Evolutionary conservation across 352 stramenopile species (phyloP), one percentile per base, ranked within the genome.

Genomic region (Globisporangium viniferum): DNA sequence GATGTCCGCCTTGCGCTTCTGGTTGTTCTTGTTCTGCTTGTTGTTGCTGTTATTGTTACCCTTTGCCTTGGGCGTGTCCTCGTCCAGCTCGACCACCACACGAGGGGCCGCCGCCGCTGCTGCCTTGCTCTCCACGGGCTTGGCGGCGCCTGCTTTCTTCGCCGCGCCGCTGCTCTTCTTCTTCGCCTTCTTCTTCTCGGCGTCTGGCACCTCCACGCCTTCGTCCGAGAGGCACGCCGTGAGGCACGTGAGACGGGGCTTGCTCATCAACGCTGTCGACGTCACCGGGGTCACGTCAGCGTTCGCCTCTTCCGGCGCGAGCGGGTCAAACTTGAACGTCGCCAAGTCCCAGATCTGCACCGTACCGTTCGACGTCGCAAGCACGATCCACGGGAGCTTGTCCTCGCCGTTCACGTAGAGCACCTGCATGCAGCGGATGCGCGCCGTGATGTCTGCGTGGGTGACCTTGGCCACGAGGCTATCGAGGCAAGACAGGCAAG

Each of bases 311-410:
- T 85, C 80, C 0, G 84, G 80, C 0, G 75, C 75, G 2, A 71
- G 49, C 1, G 73, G 67, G 60, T 92, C 78, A 33, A 93, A 70
- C 59, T 66, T 80, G 48, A 94, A 90, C 7, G 81, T 70, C 3
- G 82, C 76, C 22, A 93, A 69, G 69, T 95, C 83, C 83, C 83
- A 95, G n/a, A 95, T 79, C 69, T 92, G 84, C 41, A 95, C 81
- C 24, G 77, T 74, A 41, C 88, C 88, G 59, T 87, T 87, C 27
- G 88, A 93, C 5, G 86, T 90, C 39, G 85, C 86, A 6, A 93
- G 58, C 29, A 95, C 83, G 20, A 95, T 78, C 76, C 78, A 93
- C 48, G 84, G 85, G 36, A 88, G 62, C 14, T 79, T 64, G 60
- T 86, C 71, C 27, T 81, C 79, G 58, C 85, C 88, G 24, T 84